phyloP scores from a whole-genome alignment of 2,329 filamentous ascomycete genomes.

The Aspergillus tubingensis region DNA sequence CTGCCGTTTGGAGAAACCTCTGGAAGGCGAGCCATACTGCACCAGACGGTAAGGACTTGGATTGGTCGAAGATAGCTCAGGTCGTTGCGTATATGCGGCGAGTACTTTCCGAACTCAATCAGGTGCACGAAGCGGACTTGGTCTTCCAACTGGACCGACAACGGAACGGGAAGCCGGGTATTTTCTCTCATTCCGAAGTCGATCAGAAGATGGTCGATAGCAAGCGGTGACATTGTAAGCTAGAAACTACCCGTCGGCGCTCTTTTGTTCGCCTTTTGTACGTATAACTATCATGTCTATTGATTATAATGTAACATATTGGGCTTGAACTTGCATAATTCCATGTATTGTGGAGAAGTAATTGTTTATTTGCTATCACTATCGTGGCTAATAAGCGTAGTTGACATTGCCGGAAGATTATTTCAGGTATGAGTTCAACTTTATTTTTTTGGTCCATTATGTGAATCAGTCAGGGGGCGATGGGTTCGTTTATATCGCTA shows the following conservation, averaged over 20 bases:
- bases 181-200: conserved; percentile 38
- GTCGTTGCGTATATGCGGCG: conserved; percentile 66
- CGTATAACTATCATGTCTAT: background rate
- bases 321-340: background rate
- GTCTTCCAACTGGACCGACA: conserved; percentile 51
- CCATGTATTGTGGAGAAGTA: background rate
- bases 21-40: conserved; percentile 69
- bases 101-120: conserved; percentile 57
- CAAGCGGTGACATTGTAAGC: conserved; percentile 20
- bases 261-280: conserved; percentile 1
- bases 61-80: conserved; percentile 61
- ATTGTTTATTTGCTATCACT: background rate
- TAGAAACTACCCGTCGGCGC: background rate
- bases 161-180: conserved; percentile 34
- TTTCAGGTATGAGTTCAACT: background rate
- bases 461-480: background rate
- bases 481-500: background rate
- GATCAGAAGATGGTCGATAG: conserved; percentile 44
- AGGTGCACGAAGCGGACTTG: conserved; percentile 56
- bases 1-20: conserved; percentile 90
- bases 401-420: too few species aligned
- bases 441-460: background rate
- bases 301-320: background rate
- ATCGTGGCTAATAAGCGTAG: background rate
- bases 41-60: conserved; percentile 51